Evolutionary conservation across 495 filamentous ascomycete species (phyloP).

Genomic region (Physcia stellaris): DNA sequence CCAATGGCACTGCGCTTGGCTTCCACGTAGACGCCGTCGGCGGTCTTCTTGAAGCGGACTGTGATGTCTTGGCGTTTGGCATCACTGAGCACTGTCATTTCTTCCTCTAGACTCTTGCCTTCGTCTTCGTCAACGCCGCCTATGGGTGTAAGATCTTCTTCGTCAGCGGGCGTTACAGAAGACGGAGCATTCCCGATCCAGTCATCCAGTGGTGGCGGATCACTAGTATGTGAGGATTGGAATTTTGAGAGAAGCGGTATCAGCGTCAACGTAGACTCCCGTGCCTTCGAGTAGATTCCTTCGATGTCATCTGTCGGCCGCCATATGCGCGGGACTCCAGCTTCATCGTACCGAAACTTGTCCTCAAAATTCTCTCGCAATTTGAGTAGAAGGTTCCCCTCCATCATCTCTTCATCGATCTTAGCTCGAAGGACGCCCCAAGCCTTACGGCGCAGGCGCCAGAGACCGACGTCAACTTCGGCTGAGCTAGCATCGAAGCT

Average conservation of each 20-base stretch:
- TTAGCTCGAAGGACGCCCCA: slow-evolving; percentile 83
- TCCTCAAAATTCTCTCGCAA: slow-evolving; percentile 97
- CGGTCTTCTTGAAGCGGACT: slow-evolving; percentile 93
- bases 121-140: slow-evolving; percentile 87
- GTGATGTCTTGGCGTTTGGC: slow-evolving; percentile 77
- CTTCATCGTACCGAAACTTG: slow-evolving; percentile 95
- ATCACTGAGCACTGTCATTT: slow-evolving; percentile 86
- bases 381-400: slow-evolving; percentile 90
- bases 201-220: slow-evolving; percentile 62
- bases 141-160: slow-evolving; percentile 76
- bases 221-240: slow-evolving; percentile 50
- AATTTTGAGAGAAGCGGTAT: slow-evolving; percentile 87
- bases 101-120: slow-evolving; percentile 83
- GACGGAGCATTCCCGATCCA: slow-evolving; percentile 75
- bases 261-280: slow-evolving; percentile 77
- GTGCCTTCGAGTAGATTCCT: slow-evolving; percentile 76
- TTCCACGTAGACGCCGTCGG: slow-evolving; percentile 93
- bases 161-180: slow-evolving; percentile 64
- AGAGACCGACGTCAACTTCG: slow-evolving; percentile 86
- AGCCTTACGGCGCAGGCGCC: slow-evolving; percentile 81
- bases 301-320: slow-evolving; percentile 95
- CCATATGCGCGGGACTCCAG: slow-evolving; percentile 92
- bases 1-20: slow-evolving; percentile 94
- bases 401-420: slow-evolving; percentile 95
- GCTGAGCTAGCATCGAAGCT: slow-evolving; percentile 87